phyloP scores from a whole-genome alignment of 176 grass and related monocot genomes.

The Phoenix dactylifera region DNA sequence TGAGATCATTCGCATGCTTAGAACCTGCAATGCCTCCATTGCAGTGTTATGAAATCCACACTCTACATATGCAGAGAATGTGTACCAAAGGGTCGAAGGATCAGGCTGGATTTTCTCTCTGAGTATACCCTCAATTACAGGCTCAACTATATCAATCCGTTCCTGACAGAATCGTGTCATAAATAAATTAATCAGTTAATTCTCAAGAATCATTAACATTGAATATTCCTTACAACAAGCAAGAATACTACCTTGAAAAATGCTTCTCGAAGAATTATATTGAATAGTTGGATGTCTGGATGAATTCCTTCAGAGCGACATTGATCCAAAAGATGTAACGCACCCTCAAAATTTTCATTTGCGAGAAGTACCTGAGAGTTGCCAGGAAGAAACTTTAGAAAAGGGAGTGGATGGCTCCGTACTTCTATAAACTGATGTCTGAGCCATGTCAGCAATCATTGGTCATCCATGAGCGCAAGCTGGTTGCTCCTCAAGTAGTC shows the following conservation, averaged over 20 bases:
- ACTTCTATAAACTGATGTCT: too few relatives aligned
- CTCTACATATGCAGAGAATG: constrained; percentile 55
- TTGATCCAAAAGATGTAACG: constrained; percentile 43
- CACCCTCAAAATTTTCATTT: constrained; percentile 53
- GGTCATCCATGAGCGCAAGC: too few relatives aligned
- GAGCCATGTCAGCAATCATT: too few relatives aligned
- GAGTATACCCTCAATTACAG: constrained; percentile 47
- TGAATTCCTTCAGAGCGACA: constrained; percentile 41
- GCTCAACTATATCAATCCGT: constrained; percentile 64
- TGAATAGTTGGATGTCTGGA: constrained; percentile 49
- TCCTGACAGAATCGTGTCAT: constrained; percentile 29
- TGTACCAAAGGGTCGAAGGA: constrained; percentile 44
- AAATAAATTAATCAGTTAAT: too few relatives aligned
- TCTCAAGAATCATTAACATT: too few relatives aligned
- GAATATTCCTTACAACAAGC: background rate
- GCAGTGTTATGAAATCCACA: constrained; percentile 46
- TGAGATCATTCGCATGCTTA: constrained; percentile 74
- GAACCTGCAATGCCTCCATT: constrained; percentile 62
- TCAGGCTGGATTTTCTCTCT: constrained; percentile 53
- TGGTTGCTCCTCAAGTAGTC: too few relatives aligned
- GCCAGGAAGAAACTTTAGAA: too few relatives aligned
- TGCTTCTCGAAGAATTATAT: constrained; percentile 53
- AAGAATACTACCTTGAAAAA: constrained; percentile 35
- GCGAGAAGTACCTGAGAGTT: constrained; percentile 51
- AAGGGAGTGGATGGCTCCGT: too few relatives aligned